Conservation (phyloP, 495 filamentous ascomycete genomes). For the Neurospora sp. region DNA sequence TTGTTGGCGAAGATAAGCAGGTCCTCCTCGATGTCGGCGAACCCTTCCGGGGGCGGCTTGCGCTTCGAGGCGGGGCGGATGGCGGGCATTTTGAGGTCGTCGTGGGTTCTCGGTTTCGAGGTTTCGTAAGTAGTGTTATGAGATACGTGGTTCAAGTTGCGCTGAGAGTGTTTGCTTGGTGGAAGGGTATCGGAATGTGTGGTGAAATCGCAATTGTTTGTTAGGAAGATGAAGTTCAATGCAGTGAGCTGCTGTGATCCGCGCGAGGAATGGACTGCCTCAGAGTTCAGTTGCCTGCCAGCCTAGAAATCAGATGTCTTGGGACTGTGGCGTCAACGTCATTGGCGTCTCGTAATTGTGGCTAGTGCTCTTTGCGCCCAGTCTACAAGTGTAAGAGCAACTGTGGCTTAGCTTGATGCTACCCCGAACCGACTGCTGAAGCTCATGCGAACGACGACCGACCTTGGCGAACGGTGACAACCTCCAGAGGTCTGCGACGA, state of each 20-base stretch:
- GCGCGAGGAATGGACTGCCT: neutral
- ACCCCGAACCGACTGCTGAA: neutral
- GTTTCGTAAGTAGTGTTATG: neutral
- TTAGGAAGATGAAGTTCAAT: too few species aligned
- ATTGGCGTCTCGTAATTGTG: neutral
- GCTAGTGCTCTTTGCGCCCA: neutral
- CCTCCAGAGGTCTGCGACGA: neutral
- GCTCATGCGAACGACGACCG: neutral
- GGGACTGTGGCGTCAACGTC: neutral
- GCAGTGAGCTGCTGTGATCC: neutral
- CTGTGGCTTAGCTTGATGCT: neutral
- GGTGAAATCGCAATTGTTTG: neutral
- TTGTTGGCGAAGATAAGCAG: conserved; percentile 92
- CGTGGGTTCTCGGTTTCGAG: conserved; percentile 5
- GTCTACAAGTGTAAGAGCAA: neutral
- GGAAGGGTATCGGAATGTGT: neutral
- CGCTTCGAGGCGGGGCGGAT: conserved; percentile 66
- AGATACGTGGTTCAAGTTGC: neutral
- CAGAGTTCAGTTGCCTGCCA: neutral
- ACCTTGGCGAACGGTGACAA: conserved; percentile 12
- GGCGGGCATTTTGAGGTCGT: conserved; percentile 60
- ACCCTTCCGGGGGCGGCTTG: conserved; percentile 90
- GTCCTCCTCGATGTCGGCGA: conserved; percentile 94
- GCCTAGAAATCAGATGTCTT: neutral
- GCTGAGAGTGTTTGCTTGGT: neutral